phyloP scores from a whole-genome alignment of 768 basidiomycete species.

The Dacryopinax spathularia region DNA sequence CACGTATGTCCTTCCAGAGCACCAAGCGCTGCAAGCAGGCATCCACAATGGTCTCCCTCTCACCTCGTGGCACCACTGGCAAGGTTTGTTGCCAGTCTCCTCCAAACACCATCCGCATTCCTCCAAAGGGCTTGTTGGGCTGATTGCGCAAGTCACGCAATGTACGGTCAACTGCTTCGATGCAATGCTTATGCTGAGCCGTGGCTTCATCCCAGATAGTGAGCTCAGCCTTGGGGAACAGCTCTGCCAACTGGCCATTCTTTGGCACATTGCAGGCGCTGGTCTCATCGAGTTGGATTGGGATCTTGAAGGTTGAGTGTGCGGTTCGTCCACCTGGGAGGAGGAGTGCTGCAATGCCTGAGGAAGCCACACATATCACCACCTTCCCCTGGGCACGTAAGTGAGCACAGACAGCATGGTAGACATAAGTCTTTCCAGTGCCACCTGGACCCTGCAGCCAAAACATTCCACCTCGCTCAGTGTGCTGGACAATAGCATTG shows the following conservation, averaged over 20 bases:
- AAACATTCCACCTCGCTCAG: constrained; percentile 19
- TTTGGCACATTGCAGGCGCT: constrained; percentile 27
- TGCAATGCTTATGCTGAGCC: constrained; percentile 22
- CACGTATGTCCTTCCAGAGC: constrained; percentile 26
- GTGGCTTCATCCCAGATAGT: constrained; percentile 15
- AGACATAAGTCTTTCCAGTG: constrained; percentile 35
- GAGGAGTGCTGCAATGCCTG: constrained; percentile 36
- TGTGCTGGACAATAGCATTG: constrained; percentile 21
- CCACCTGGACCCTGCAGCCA: constrained; percentile 34
- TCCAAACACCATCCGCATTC: constrained; percentile 34
- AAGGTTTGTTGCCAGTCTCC: constrained; percentile 38
- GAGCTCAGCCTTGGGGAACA: constrained; percentile 22
- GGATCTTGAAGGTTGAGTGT: constrained; percentile 37
- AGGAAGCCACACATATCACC: constrained; percentile 37
- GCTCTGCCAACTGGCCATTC: constrained; percentile 19
- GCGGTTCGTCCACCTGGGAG: constrained; percentile 33
- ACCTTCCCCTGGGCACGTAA: constrained; percentile 21
- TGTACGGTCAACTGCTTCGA: constrained; percentile 32
- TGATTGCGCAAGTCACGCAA: constrained; percentile 14
- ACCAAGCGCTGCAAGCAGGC: constrained; percentile 25
- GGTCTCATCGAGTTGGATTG: constrained; percentile 22
- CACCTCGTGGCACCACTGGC: constrained; percentile 30
- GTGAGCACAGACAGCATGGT: constrained; percentile 24
- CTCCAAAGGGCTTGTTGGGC: constrained; percentile 27
- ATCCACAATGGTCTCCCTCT: constrained; percentile 27